These are phyloP conservation scores for Eucalyptus sp. DNA, from an alignment of 345 rosid species.

Conservation along the genomic window DNA sequence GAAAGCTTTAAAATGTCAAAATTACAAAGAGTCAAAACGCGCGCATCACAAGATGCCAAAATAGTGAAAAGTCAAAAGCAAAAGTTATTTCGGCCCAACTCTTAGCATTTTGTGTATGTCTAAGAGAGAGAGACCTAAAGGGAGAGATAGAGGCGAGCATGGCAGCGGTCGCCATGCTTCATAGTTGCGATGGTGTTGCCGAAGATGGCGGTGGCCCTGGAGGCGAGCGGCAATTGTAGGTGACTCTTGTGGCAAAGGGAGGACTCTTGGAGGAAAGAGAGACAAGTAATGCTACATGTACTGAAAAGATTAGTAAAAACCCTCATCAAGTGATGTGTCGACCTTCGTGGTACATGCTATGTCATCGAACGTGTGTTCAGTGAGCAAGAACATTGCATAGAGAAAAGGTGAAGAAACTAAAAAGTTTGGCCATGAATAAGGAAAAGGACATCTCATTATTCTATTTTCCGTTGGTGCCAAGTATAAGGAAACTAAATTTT, in stretches of 20 bases:
- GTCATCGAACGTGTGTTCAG: background rate
- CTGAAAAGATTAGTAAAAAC: background rate
- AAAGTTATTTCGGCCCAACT: background rate
- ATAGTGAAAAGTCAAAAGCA: background rate
- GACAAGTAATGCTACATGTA: background rate
- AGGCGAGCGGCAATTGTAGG: background rate
- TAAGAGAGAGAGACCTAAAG: background rate
- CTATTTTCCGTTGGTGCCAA: background rate
- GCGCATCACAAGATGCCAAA: background rate
- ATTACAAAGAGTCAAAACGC: background rate
- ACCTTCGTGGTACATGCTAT: background rate
- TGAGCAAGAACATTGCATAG: background rate
- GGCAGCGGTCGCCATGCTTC: background rate
- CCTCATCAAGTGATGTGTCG: background rate
- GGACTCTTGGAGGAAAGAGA: background rate
- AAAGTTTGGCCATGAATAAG: background rate
- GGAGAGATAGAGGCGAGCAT: background rate
- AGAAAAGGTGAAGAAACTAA: background rate
- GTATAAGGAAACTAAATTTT: background rate
- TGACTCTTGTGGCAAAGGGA: background rate
- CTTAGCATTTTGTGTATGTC: background rate
- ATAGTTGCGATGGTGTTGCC: background rate
- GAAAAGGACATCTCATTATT: background rate
- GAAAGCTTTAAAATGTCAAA: background rate
- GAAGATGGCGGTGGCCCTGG: background rate